Evolutionary conservation across 257 asterid genomes (phyloP).

Genomic region (Solanum etuberosum): DNA sequence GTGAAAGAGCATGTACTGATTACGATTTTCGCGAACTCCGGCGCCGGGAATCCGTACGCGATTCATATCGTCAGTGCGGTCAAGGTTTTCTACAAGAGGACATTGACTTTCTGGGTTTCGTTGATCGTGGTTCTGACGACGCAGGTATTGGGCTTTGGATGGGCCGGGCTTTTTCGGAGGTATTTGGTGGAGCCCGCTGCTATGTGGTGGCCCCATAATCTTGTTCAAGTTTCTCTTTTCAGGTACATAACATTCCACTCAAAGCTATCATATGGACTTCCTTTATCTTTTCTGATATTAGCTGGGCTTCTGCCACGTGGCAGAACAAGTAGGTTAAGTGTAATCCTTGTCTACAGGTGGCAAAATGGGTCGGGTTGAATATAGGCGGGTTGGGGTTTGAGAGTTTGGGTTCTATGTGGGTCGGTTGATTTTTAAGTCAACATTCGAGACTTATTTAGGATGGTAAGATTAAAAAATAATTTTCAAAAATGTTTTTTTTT

Average conservation of each 20-base stretch:
- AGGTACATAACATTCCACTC: not conserved
- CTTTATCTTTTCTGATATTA: not conserved
- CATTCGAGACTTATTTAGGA: rapidly evolving
- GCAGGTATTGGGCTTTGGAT: conserved; percentile 8
- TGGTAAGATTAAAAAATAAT: no score
- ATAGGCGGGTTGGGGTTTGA: no score
- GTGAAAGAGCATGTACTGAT: conserved; percentile 4
- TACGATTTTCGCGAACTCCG: conserved; percentile 1
- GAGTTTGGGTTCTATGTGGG: no score
- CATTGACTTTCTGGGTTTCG: not conserved
- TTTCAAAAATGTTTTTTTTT: no score
- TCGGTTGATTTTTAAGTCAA: no score
- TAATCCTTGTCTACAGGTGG: no score
- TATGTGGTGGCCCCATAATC: conserved; percentile 9
- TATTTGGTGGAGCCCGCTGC: conserved; percentile 10
- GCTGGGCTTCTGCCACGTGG: not conserved
- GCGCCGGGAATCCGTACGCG: conserved; percentile 3
- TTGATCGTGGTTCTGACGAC: conserved; percentile 1
- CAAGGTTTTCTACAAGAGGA: not conserved
- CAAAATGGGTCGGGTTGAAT: no score
- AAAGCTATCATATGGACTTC: not conserved
- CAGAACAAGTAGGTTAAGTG: no score
- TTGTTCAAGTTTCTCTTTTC: not conserved
- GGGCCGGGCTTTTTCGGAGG: conserved; percentile 5
- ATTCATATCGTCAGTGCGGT: not conserved